Base-by-base conservation (phyloP, 169 alveolate species). In the Miamiensis avidus region DNA sequence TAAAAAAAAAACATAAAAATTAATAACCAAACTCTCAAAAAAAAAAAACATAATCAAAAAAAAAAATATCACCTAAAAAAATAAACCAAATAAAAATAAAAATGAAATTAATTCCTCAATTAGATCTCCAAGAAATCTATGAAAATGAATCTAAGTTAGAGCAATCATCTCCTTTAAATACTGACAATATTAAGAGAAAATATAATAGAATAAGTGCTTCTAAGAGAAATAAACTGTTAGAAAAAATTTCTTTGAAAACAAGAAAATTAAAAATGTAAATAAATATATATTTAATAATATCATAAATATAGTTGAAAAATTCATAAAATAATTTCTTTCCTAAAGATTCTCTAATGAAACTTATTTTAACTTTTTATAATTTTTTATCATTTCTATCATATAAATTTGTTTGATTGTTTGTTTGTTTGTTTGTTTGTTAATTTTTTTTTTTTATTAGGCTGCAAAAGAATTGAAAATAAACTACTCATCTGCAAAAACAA, bases 401-500 rank as follows among this genome's bases (percentile, higher is more conserved):
- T 78, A 78, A 78, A 78, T 78, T 31, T 25, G 16, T 78, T 26
- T n/a, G n/a, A n/a, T n/a, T n/a, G n/a, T n/a, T n/a, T n/a, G n/a
- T n/a, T n/a, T n/a, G n/a, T n/a, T n/a, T n/a, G n/a, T n/a, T n/a
- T n/a, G n/a, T n/a, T n/a, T n/a, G n/a, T n/a, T n/a, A n/a, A n/a
- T n/a, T n/a, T 34, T 49, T 79, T 25, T 34, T 34, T 20, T n/a
- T 34, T 32, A 79, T 73, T 49, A 79, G 84, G 84, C 84, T 79
- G 84, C 84, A 31, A n/a, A 79, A 64, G 84, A 79, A 79, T 79
- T 79, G 76, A 64, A 64, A n/a, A 79, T 79, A 28, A 79, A 79
- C 29, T 79, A 79, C 76, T 79, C 84, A 29, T 79, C 84, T 49
- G 84, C 84, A 33, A 79, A 79, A 72, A 79, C 84, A 34, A 79